phyloP scores from a whole-genome alignment of 345 rosid genomes.

The Acer saccharum region DNA sequence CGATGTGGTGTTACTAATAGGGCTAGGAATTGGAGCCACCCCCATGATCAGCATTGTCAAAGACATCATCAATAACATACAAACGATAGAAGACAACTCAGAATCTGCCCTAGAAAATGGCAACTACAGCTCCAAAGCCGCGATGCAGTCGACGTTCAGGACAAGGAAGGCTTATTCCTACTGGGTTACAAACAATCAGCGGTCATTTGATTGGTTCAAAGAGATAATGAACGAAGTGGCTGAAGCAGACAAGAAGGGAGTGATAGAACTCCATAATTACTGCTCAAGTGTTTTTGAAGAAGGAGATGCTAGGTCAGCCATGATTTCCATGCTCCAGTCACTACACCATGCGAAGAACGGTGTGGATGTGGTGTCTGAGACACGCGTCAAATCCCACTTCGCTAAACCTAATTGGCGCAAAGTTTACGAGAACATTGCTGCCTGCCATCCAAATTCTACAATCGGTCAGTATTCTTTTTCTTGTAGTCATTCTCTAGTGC shows the following conservation, averaged over 20 bases:
- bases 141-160: conserved; percentile 37
- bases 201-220: conserved; percentile 93
- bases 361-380: conserved; percentile 82
- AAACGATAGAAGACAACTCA: conserved; percentile 21
- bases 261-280: conserved; percentile 81
- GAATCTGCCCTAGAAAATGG: conserved; percentile 15
- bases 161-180: conserved; percentile 81
- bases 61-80: conserved; percentile 86
- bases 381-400: conserved; percentile 79
- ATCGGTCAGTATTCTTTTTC: conserved; percentile 49
- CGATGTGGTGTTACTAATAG: conserved; percentile 80
- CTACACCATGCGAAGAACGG: conserved; percentile 83
- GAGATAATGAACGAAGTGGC: conserved; percentile 91
- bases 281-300: conserved; percentile 92
- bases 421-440: conserved; percentile 68
- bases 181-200: conserved; percentile 88
- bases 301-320: conserved; percentile 88
- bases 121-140: conserved; percentile 1
- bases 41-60: conserved; percentile 91
- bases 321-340: conserved; percentile 84
- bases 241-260: conserved; percentile 59
- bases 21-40: conserved; percentile 90
- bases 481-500: not conserved
- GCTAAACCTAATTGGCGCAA: conserved; percentile 91
- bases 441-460: conserved; percentile 53